Evolutionary conservation across 1,284 basidiomycete genomes (phyloP), one percentile per base, ranked within the genome.

Genomic region (Tilletia horrida): DNA sequence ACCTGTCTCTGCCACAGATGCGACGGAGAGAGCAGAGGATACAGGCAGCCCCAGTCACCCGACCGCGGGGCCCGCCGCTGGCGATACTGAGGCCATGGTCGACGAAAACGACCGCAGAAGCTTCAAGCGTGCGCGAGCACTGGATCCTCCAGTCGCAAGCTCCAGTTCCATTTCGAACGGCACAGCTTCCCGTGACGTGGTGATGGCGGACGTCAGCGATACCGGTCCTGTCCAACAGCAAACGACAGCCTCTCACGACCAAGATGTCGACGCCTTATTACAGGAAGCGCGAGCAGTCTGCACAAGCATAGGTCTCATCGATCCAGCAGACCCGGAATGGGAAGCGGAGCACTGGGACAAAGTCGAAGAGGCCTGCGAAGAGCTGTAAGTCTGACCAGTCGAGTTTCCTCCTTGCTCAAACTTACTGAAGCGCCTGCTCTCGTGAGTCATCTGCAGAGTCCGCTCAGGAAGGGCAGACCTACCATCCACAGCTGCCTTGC

Each of bases 401-500:
- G 45, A 64, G n/a, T 16, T 47, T 47, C n/a, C 44, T 57, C 48
- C 2, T 18, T 29, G 43, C 21, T 50, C 44, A 66, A 13, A 31
- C 43, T 27, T 18, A 9, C 27, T 35, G 57, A 23, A 65, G 40
- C 23, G 63, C 18, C 21, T 63, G 29, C 29, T 16, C 65, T 67
- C 9, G 23, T 13, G n/a, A 40, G 8, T 21, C 48, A 63, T 55
- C 27, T 62, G 14, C 45, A 73, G 66, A 18, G 71, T 76, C 1
- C 89, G 94, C 18, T 87, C 92, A 1, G 92, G 91, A 1, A 71
- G 75, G 45, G 69, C 91, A 0, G 92, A 95, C 74, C 83, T 97
- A 1, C 93, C 95, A 0, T 94, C 93, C 71, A 94, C 90, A 0
- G 91, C 96, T 0, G 93, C 93, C 0, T 88, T 98, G 78, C 84